Evolutionary conservation across 1,284 basidiomycete genomes (phyloP), one percentile per base, ranked within the genome.

Genomic region (Fomitopsis palustris): DNA sequence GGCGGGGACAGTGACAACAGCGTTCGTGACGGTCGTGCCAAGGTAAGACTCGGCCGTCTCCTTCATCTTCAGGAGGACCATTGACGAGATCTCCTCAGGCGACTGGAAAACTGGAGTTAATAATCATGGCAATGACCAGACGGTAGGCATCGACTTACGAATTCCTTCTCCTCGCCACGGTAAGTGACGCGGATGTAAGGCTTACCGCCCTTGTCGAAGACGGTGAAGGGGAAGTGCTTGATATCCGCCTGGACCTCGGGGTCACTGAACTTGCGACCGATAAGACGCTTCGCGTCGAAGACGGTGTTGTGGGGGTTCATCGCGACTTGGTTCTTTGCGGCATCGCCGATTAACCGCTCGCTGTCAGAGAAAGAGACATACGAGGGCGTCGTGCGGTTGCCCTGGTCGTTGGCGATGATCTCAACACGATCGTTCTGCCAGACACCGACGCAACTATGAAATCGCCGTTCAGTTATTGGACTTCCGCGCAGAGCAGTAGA

Each of bases 361-460:
- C 92, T 92, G 64, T 93, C 81, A 67, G 95, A 96, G 86, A 99
- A 98, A 69, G 96, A 95, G 78, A 98, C 96, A 80, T 98, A 98
- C 68, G 96, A 99, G 60, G 96, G 96, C 60, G 96, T 98, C 70
- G 96, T 98, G 69, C 96, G 88, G 88, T 98, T 98, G 74, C 96
- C 96, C 92, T 97, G 91, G 81, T 93, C 94, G 75, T 96, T 96
- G 82, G 95, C 93, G 75, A 97, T 97, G 83, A 98, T 97, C 81
- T 96, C 95, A 72, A 97, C 95, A 72, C 95, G 93, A 85, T 97
- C 95, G 78, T 97, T 96, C 83, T 95, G 93, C 95, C 94, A 96
- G 72, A 96, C 93, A 83, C 94, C 95, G 69, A 97, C 95, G 78
- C 95, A 95, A 53, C 90, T 92, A 67, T 25, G 66, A 59, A 38